These are phyloP conservation scores for Yamadazyma insecticola DNA, from an alignment of 805 yeast genomes.

Conservation along the genomic window DNA sequence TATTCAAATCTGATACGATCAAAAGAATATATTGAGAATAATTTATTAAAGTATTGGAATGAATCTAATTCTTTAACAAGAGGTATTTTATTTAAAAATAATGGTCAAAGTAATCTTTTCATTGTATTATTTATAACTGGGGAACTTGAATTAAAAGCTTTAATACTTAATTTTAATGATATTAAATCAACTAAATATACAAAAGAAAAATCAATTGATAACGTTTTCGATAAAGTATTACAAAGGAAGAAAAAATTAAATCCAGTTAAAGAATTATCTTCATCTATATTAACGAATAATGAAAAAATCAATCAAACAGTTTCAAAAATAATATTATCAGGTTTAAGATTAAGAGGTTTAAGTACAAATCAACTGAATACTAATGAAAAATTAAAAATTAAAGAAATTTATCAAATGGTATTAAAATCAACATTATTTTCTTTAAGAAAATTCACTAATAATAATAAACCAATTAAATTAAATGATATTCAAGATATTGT, in stretches of 20 bases:
- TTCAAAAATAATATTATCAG: conserved; percentile 33
- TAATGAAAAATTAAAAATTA: conserved; percentile 32
- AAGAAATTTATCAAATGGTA: conserved; percentile 40
- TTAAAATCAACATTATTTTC: conserved; percentile 34
- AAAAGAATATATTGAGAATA: conserved; percentile 15
- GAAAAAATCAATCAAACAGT: conserved; percentile 25
- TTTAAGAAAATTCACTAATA: conserved; percentile 30
- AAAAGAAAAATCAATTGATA: not conserved
- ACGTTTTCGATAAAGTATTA: conserved; percentile 33
- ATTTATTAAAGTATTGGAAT: conserved; percentile 10
- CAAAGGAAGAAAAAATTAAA: conserved; percentile 18
- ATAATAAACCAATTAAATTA: conserved; percentile 17
- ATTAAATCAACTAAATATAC: not conserved
- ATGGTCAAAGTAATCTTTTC: conserved; percentile 8
- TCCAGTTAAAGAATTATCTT: conserved; percentile 12
- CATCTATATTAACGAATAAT: conserved; percentile 15
- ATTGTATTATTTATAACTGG: too few species aligned
- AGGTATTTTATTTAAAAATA: conserved; percentile 17
- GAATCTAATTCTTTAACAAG: conserved; percentile 5
- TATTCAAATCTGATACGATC: conserved; percentile 17
- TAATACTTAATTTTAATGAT: conserved; percentile 7
- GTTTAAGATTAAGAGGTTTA: conserved; percentile 38
- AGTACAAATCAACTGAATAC: conserved; percentile 12
- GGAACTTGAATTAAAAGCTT: conserved; percentile 6
- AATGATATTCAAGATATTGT: conserved; percentile 35